Evolutionary conservation across 257 asterid genomes (phyloP), one percentile per base, ranked within the genome.

Genomic region (Fraxinus cuspidata): DNA sequence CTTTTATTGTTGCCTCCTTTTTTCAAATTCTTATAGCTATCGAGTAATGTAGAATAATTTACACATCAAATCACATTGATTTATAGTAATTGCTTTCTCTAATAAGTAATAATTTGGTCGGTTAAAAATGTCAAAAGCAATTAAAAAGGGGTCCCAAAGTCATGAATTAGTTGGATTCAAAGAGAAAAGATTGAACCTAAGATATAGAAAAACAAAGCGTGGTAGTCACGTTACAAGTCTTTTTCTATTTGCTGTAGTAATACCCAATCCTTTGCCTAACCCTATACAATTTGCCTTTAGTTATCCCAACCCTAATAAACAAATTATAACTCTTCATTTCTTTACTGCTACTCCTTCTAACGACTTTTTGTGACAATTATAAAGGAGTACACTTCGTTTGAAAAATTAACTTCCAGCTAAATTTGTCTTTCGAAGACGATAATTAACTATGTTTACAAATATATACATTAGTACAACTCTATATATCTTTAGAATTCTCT

Each of bases 111-210:
- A 71, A 83, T 84, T 83, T 23, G 84, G 88, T 89, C 76, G 87
- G 90, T 77, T 73, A 31, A 63, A 80, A 78, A 76, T 84, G 90
- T 88, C 92, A 89, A 89, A 86, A 85, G 87, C 79, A 34, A 49
- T 69, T 76, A 66, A 49, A 74, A 78, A 74, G 7, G 82, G 88
- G 90, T 35, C 87, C 91, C 83, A 32, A 72, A 71, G 31, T 76
- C 88, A 79, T 80, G 83, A 69, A 82, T 81, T 77, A 80, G 83
- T 80, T 86, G 85, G 77, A 74, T 84, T 84, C 79, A 83, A 82
- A 72, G 75, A 60, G 23, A 13, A 73, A 71, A 71, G 74, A 74
- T 81, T 78, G 73, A 69, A 66, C 72, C 68, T 58, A 74, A 58
- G 32, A 77, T 72, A 71, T 72, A 29, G 2, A 38, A 38, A 79